These are phyloP conservation scores for Nakazawaea sp. DNA, from an alignment of 805 yeast species.

Conservation along the genomic window DNA sequence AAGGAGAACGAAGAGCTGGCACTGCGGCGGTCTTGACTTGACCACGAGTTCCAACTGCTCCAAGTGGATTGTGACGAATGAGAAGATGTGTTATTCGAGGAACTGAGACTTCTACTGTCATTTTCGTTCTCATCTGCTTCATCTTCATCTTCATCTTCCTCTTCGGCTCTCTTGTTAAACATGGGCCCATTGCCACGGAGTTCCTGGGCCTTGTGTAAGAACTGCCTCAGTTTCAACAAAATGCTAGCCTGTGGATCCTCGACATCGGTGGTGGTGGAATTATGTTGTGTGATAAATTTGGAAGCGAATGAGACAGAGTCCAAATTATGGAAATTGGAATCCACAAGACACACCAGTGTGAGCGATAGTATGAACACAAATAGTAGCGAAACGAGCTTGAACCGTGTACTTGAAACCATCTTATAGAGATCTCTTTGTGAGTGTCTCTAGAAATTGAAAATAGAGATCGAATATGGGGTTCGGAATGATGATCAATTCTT, in stretches of 20 bases:
- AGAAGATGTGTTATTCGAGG: no score
- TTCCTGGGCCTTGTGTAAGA: constrained; percentile 2
- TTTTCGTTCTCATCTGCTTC: not conserved
- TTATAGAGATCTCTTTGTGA: no score
- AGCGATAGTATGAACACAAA: not conserved
- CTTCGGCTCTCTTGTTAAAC: constrained; percentile 2
- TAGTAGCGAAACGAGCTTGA: not conserved
- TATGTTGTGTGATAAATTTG: not conserved
- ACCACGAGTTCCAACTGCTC: no score
- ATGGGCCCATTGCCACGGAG: not conserved
- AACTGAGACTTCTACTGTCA: no score
- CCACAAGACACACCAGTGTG: not conserved
- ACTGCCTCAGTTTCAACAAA: constrained; percentile 2
- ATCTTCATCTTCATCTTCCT: not conserved
- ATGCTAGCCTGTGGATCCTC: constrained; percentile 2
- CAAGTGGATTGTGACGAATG: no score
- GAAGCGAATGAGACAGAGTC: not conserved
- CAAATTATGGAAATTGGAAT: not conserved
- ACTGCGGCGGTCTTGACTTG: not conserved
- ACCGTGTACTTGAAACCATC: not conserved
- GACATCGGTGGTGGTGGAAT: not conserved
- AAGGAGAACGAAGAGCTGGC: no score
- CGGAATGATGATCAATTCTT: no score
- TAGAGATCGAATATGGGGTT: no score
- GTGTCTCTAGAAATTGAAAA: no score